Evolutionary conservation across 805 yeast species (phyloP).

Genomic region (Kazachstania bromeliacearum): DNA sequence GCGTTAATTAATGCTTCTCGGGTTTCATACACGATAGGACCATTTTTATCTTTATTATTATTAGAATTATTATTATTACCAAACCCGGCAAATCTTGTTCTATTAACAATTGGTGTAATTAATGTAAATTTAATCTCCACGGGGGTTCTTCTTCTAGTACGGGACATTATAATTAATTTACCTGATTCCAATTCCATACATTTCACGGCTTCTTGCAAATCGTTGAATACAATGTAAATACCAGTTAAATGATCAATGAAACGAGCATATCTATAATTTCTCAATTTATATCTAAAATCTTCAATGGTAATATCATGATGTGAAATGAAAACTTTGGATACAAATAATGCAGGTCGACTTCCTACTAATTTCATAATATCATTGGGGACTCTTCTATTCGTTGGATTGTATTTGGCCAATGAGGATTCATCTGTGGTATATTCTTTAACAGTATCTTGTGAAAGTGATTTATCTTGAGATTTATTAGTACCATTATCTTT

Average conservation of each 20-base stretch:
- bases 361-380: slow-evolving; percentile 42
- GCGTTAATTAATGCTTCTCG: slow-evolving; percentile 40
- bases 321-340: slow-evolving; percentile 43
- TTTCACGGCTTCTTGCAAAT: slow-evolving; percentile 19
- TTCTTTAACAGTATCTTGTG: background rate
- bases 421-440: no score
- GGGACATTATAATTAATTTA: slow-evolving; percentile 16
- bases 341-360: slow-evolving; percentile 48
- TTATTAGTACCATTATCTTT: background rate
- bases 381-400: slow-evolving; percentile 33
- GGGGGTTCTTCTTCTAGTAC: slow-evolving; percentile 14
- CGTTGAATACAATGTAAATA: slow-evolving; percentile 61
- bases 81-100: slow-evolving; percentile 5
- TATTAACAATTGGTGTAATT: slow-evolving; percentile 7
- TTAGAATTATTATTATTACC: background rate
- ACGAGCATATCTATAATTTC: slow-evolving; percentile 55
- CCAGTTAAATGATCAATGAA: slow-evolving; percentile 57
- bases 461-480: slow-evolving; percentile 3
- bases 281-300: slow-evolving; percentile 51
- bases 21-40: slow-evolving; percentile 10
- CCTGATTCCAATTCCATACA: slow-evolving; percentile 22
- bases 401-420: slow-evolving; percentile 1
- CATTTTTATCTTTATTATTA: slow-evolving; percentile 1
- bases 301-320: slow-evolving; percentile 45
- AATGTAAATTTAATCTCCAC: slow-evolving; percentile 19